A percentile compares a stretch with the other conserved stretches of the same genome.
These are phyloP conservation scores for Heterobasidion parviporum DNA, from an alignment of 1,284 basidiomycete genomes.

Conservation along the genomic window DNA sequence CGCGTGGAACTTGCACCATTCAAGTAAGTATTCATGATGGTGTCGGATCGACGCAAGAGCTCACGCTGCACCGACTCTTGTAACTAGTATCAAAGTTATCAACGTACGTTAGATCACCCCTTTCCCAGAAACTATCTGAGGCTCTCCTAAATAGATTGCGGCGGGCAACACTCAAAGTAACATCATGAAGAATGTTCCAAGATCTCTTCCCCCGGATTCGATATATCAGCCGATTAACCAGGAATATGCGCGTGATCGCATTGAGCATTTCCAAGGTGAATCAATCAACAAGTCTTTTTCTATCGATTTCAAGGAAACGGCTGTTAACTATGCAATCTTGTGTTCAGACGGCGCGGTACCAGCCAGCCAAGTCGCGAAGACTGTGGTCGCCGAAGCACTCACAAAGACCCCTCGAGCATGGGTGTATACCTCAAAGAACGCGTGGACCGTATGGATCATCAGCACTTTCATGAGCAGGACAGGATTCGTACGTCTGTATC, in stretches of 20 bases:
- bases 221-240: conserved; percentile 21
- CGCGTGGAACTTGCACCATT: conserved; percentile 22
- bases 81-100: conserved; percentile 21
- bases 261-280: conserved; percentile 13
- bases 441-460: conserved; percentile 19
- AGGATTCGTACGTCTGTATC: not conserved
- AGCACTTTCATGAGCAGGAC: conserved; percentile 16
- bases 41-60: not conserved
- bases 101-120: not conserved
- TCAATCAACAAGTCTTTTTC: not conserved
- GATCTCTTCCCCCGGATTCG: conserved; percentile 15
- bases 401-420: conserved; percentile 13
- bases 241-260: conserved; percentile 8
- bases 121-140: not conserved
- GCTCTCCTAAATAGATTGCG: not conserved
- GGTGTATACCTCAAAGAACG: conserved; percentile 18
- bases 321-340: not conserved
- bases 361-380: conserved; percentile 15
- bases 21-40: not conserved
- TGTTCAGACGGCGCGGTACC: conserved; percentile 13
- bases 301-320: not conserved
- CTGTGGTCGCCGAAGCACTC: conserved; percentile 19
- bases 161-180: conserved; percentile 21
- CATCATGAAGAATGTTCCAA: conserved; percentile 9
- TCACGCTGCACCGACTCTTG: conserved; percentile 1